Evolutionary conservation across 495 filamentous ascomycete species (phyloP).

Genomic region (Talaromyces liani): DNA sequence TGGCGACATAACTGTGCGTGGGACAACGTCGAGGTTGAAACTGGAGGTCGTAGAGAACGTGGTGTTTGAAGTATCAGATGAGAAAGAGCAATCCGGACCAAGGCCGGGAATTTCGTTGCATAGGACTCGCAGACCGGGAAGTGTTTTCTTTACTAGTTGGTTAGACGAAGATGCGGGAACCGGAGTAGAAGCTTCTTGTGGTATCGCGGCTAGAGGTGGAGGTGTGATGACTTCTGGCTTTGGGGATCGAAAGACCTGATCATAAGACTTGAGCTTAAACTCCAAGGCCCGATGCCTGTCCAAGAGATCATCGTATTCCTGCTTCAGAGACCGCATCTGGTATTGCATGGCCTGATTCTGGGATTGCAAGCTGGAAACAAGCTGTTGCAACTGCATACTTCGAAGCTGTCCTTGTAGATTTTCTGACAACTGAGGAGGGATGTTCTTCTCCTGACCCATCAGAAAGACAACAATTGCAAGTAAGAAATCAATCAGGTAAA

Average conservation of each 20-base stretch:
- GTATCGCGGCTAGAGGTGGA: slow-evolving; percentile 19
- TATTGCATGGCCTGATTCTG: slow-evolving; percentile 32
- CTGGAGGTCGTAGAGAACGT: slow-evolving; percentile 11
- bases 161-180: not conserved
- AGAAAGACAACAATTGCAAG: slow-evolving; percentile 31
- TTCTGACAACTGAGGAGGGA: slow-evolving; percentile 31
- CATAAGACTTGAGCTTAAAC: slow-evolving; percentile 34
- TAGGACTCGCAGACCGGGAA: slow-evolving; percentile 34
- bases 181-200: slow-evolving; percentile 14
- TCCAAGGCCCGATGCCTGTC: slow-evolving; percentile 34
- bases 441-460: slow-evolving; percentile 33
- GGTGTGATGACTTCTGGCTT: slow-evolving; percentile 29
- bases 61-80: not conserved
- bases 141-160: slow-evolving; percentile 23
- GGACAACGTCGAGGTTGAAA: slow-evolving; percentile 23
- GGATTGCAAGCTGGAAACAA: slow-evolving; percentile 30
- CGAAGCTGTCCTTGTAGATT: slow-evolving; percentile 36
- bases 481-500: slow-evolving; percentile 39
- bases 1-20: slow-evolving; percentile 22
- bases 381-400: slow-evolving; percentile 37
- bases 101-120: slow-evolving; percentile 30
- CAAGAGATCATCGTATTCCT: slow-evolving; percentile 30
- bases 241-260: slow-evolving; percentile 31
- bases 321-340: slow-evolving; percentile 30
- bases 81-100: slow-evolving; percentile 20